A percentile compares a stretch with the other conserved stretches of the same genome.
phyloP scores from a whole-genome alignment of 225 moss, liverwort and hornwort genomes.

The Neckera pumila region DNA sequence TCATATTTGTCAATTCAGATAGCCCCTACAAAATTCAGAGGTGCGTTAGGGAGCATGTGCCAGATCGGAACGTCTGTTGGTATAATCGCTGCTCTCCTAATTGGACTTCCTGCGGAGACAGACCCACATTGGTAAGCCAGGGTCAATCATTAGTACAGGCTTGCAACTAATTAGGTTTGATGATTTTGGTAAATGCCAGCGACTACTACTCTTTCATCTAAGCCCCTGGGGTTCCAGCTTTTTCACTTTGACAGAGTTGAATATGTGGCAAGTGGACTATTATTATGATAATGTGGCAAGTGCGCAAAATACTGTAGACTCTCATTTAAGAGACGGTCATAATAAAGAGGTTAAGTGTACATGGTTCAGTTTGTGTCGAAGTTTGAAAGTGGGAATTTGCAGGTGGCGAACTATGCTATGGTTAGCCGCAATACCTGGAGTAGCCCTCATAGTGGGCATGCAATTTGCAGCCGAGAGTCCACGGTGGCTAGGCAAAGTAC shows the following conservation, averaged over 20 bases:
- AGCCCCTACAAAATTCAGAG: conserved; percentile 87
- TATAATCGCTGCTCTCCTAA: conserved; percentile 66
- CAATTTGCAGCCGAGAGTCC: conserved; percentile 84
- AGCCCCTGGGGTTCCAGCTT: background rate
- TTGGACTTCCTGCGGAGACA: conserved; percentile 74
- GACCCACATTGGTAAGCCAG: conserved; percentile 83
- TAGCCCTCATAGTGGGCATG: conserved; percentile 73
- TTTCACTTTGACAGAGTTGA: background rate
- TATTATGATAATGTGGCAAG: background rate
- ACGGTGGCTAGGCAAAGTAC: conserved; percentile 93
- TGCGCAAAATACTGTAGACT: background rate
- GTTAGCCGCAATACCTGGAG: conserved; percentile 76
- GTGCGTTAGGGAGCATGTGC: conserved; percentile 77
- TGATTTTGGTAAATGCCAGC: background rate
- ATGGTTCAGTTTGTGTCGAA: background rate
- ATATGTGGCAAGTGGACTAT: background rate
- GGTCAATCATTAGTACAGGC: background rate
- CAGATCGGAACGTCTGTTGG: conserved; percentile 91
- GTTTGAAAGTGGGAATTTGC: conserved; percentile 6
- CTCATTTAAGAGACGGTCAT: background rate
- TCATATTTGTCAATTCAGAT: conserved; percentile 33
- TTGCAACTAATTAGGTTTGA: background rate
- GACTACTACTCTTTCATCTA: background rate
- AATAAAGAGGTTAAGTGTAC: background rate
- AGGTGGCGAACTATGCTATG: conserved; percentile 99